A percentile compares a stretch with the other conserved stretches of the same genome.
Evolutionary conservation across 2,329 filamentous ascomycete species (phyloP).

Genomic region (Cercospora canescens): DNA sequence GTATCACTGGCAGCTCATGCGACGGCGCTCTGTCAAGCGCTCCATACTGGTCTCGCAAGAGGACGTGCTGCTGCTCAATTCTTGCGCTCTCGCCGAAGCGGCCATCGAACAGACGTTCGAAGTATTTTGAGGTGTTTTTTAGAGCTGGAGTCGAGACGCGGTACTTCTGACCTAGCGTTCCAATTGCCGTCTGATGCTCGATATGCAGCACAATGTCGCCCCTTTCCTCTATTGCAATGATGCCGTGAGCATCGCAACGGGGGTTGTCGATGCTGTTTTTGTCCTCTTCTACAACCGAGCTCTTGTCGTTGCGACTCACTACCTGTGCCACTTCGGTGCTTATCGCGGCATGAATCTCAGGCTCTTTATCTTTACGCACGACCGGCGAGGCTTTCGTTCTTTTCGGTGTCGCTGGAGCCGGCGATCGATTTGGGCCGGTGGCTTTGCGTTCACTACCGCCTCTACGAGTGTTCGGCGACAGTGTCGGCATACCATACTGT

Average conservation of each 20-base stretch:
- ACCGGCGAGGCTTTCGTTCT: constrained; percentile 21
- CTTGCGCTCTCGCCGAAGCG: constrained; percentile 64
- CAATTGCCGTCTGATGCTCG: constrained; percentile 59
- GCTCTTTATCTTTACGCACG: not conserved
- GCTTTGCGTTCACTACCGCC: not conserved
- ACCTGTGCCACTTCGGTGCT: not conserved
- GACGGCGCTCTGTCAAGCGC: constrained; percentile 45
- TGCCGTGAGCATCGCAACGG: not conserved
- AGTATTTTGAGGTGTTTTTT: constrained; percentile 66
- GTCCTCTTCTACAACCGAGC: not conserved
- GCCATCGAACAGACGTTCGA: constrained; percentile 63
- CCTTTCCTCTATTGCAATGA: constrained; percentile 55
- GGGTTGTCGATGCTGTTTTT: not conserved
- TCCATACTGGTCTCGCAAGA: constrained; percentile 50
- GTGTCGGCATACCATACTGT: constrained; percentile 16
- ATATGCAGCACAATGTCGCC: constrained; percentile 69
- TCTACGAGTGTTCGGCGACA: constrained; percentile 1
- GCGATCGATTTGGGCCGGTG: not conserved
- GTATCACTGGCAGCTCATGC: constrained; percentile 61
- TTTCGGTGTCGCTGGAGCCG: constrained; percentile 2
- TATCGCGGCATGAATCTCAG: not conserved
- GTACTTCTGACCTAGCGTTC: constrained; percentile 60
- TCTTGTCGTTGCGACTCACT: not conserved
- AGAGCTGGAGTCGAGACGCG: constrained; percentile 61
- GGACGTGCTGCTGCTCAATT: constrained; percentile 54